phyloP scores from a whole-genome alignment of 768 basidiomycete genomes.

The Termitomyces sp. region DNA sequence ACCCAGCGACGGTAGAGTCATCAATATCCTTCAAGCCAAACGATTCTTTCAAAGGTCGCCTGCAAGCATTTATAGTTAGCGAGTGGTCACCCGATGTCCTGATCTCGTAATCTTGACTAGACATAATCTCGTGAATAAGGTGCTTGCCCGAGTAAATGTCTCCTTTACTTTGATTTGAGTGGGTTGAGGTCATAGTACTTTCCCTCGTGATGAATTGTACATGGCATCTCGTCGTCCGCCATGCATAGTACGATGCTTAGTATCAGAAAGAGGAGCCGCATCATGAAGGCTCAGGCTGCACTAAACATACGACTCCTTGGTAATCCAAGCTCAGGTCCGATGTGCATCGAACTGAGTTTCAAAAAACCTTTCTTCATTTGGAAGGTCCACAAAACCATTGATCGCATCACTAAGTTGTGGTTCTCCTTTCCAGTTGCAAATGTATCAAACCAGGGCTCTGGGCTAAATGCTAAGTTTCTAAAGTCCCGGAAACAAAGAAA shows the following conservation, averaged over 20 bases:
- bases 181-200: slow-evolving; percentile 65
- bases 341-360: neutral
- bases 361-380: neutral
- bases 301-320: neutral
- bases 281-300: neutral
- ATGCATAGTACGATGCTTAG: neutral
- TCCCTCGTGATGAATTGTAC: slow-evolving; percentile 49
- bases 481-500: neutral
- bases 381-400: neutral
- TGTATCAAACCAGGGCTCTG: too few relatives aligned
- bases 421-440: neutral
- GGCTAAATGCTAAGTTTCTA: too few relatives aligned
- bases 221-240: slow-evolving; percentile 47
- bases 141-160: slow-evolving; percentile 1
- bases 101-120: slow-evolving; percentile 61
- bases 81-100: slow-evolving; percentile 38
- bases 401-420: neutral
- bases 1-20: slow-evolving; percentile 51
- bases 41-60: slow-evolving; percentile 44
- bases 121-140: slow-evolving; percentile 6
- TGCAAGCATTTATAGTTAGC: slow-evolving; percentile 63
- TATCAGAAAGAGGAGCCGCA: neutral
- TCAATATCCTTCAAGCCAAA: slow-evolving; percentile 53
- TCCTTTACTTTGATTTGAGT: slow-evolving; percentile 47
- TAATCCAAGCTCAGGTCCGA: neutral